Base-by-base conservation (phyloP, 805 yeast genomes). In the Suhomyces pyralidae region DNA sequence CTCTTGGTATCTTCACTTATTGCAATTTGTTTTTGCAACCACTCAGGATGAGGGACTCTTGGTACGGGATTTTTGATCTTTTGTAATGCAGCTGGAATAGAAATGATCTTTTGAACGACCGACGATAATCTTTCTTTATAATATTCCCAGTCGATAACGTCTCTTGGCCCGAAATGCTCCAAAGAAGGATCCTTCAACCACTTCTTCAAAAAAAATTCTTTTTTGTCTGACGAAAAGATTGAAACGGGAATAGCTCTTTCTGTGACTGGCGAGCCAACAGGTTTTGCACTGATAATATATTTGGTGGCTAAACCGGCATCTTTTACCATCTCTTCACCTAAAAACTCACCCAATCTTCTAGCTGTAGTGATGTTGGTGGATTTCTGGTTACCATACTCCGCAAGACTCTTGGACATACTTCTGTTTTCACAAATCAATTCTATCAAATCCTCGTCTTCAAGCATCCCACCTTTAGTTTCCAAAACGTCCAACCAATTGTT, bases 191-290 rank as follows among this genome's bases (percentile, higher is more conserved):
- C 96, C 52, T 82, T 78, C 38, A 92, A 76, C 99, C 99, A 94
- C 61, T 89, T 84, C 61, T 92, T 81, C 63, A 94, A 70, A 63
- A 82, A 94, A 43, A 80, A 80, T 54, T 85, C 80, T 66, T 90
- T 91, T 50, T 87, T 86, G 28, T 91, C 97, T 0, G 97, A 86
- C 0, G 97, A 87, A 65, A 94, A 96, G 17, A 94, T 91, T 0
- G 97, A 94, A 5, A 96, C 96, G 0, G 99, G 99, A 45, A 94
- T 79, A 0, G 99, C 99, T 58, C 99, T 80, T 63, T 93, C 98
- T 0, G 99, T 90, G 28, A 92, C 92, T 0, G 99, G 97, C 1
- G 96, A 86, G 43, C 86, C 86, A 19, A 79, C 61, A 1, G 99
- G 99, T 58, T 81, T 83, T 46, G 83, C 82, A 55, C 97, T 85